Conservation (phyloP, 306 rosid genomes). For the Prunus armeniaca region DNA sequence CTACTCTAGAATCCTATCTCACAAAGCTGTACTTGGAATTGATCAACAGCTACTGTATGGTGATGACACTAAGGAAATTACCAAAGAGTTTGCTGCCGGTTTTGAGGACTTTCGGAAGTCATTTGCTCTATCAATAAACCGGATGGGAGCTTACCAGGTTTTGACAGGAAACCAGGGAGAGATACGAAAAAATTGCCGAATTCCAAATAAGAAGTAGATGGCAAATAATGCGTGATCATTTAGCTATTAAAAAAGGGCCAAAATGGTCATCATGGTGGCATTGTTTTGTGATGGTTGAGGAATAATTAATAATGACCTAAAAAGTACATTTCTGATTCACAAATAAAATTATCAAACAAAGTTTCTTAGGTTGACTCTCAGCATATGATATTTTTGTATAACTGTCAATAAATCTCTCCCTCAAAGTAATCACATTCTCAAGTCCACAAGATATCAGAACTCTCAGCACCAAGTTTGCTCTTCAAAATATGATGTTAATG, state of each 20-base stretch:
- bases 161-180: conserved; percentile 69
- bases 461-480: conserved; percentile 19
- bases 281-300: conserved; percentile 28
- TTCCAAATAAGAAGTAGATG: conserved; percentile 37
- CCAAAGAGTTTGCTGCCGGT: conserved; percentile 44
- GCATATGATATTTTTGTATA: conserved; percentile 13
- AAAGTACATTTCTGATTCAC: conserved; percentile 11
- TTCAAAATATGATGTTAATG: conserved; percentile 18
- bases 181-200: conserved; percentile 56
- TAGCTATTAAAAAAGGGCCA: neutral
- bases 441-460: conserved; percentile 22
- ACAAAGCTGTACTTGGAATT: conserved; percentile 50
- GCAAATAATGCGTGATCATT: conserved; percentile 2
- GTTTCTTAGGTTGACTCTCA: neutral
- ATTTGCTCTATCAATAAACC: conserved; percentile 58
- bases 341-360: conserved; percentile 11
- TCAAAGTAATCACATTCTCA: conserved; percentile 17
- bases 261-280: conserved; percentile 16
- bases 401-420: conserved; percentile 14
- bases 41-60: conserved; percentile 66
- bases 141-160: conserved; percentile 65
- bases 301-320: conserved; percentile 37
- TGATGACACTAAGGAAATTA: conserved; percentile 42
- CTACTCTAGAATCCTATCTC: conserved; percentile 48
- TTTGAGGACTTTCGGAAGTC: conserved; percentile 61